A percentile compares a stretch with the other conserved stretches of the same genome.
Evolutionary conservation across 2,329 filamentous ascomycete genomes (phyloP).

Genomic region (Cercospora janseana): DNA sequence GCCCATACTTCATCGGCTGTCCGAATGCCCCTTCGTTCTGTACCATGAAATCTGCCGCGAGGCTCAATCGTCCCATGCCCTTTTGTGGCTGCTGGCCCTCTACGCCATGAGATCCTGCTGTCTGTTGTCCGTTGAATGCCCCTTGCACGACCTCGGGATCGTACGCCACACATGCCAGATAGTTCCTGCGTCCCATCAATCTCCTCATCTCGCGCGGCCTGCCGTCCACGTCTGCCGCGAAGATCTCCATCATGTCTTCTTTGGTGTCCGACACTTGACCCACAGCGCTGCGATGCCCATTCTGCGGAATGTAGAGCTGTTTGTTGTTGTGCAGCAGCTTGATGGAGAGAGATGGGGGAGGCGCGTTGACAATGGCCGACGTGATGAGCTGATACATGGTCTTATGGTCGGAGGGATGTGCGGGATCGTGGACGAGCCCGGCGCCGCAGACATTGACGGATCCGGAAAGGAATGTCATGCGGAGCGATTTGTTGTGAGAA

Average conservation of each 20-base stretch:
- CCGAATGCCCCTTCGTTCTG: constrained; percentile 83
- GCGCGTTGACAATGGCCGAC: constrained; percentile 85
- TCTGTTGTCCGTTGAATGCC: constrained; percentile 25
- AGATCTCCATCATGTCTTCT: constrained; percentile 99
- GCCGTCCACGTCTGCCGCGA: constrained; percentile 90
- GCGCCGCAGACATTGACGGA: constrained; percentile 88
- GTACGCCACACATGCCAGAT: constrained; percentile 88
- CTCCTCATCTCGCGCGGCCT: constrained; percentile 78
- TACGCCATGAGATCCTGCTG: constrained; percentile 10
- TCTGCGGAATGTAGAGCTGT: constrained; percentile 83
- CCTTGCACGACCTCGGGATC: constrained; percentile 73
- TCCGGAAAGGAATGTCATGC: constrained; percentile 95
- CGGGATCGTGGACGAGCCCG: constrained; percentile 89
- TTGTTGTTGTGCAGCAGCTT: constrained; percentile 96
- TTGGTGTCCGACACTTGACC: constrained; percentile 79
- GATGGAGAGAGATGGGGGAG: constrained; percentile 79
- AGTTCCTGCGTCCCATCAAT: constrained; percentile 90
- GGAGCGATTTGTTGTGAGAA: constrained; percentile 87
- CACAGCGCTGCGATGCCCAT: constrained; percentile 66
- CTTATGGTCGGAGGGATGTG: constrained; percentile 89
- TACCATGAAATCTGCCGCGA: constrained; percentile 95
- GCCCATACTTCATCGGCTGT: constrained; percentile 89
- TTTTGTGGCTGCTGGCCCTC: constrained; percentile 27
- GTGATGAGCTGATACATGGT: constrained; percentile 99
- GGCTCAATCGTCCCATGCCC: constrained; percentile 59